A percentile compares a stretch with the other conserved stretches of the same genome.
Evolutionary conservation across 1,284 basidiomycete genomes (phyloP).

Genomic region (Rhodotorula glutinis): DNA sequence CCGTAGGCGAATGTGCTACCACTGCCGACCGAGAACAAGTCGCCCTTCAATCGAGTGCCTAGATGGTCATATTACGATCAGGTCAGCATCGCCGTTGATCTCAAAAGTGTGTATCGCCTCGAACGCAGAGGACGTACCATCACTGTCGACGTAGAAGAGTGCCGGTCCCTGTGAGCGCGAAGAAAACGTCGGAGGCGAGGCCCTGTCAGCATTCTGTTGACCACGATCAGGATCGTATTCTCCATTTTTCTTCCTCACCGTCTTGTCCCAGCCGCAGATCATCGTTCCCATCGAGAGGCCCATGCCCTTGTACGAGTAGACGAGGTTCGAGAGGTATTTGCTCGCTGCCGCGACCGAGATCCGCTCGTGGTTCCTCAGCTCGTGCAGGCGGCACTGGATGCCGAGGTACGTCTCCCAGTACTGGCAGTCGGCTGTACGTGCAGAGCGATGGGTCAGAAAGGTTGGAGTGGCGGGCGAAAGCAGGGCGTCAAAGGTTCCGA

Average conservation of each 20-base stretch:
- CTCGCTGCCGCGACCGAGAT: conserved; percentile 98
- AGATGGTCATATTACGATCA: rapidly evolving
- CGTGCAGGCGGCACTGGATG: conserved; percentile 94
- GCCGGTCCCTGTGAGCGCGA: conserved; percentile 73
- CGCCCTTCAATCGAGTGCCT: conserved; percentile 84
- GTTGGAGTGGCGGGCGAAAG: neutral
- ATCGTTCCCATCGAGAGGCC: conserved; percentile 99
- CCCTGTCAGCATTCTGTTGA: neutral
- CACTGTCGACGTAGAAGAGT: conserved; percentile 97
- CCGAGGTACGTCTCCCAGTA: conserved; percentile 99
- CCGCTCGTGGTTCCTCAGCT: conserved; percentile 93
- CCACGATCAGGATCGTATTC: neutral
- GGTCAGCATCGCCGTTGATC: neutral
- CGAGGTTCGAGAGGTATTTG: conserved; percentile 95
- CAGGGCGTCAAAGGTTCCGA: conserved; percentile 18
- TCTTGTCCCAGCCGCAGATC: conserved; percentile 99
- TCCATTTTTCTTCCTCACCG: conserved; percentile 55
- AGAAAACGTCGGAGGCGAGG: neutral
- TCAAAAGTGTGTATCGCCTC: no score
- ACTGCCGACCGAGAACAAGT: conserved; percentile 96
- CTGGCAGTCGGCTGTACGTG: conserved; percentile 72
- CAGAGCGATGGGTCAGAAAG: neutral
- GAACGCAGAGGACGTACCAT: conserved; percentile 52
- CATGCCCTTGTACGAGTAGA: conserved; percentile 99
- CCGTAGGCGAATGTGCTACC: conserved; percentile 93